A percentile compares a stretch with the other conserved stretches of the same genome.
Evolutionary conservation across 768 basidiomycete species (phyloP).

Genomic region (Lactarius hatsudake): DNA sequence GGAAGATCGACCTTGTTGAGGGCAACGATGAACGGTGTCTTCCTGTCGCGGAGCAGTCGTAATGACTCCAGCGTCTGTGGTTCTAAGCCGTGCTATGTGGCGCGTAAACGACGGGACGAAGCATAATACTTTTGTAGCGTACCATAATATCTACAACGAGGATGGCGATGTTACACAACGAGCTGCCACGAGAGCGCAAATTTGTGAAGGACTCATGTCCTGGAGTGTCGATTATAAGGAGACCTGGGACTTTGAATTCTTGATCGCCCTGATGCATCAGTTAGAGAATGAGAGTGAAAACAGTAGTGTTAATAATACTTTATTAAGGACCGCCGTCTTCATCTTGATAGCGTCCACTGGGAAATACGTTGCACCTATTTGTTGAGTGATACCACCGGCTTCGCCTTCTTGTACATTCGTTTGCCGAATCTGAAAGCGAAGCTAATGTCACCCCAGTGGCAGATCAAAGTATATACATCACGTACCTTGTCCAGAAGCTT

Average conservation of each 20-base stretch:
- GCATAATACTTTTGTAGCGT: constrained; percentile 29
- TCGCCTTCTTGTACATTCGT: constrained; percentile 99
- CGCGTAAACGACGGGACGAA: neutral
- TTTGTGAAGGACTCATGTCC: constrained; percentile 99
- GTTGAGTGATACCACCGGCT: constrained; percentile 99
- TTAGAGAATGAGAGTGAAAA: constrained; percentile 8
- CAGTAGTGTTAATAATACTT: constrained; percentile 41
- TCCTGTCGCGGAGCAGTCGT: constrained; percentile 83
- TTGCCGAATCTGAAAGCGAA: constrained; percentile 80
- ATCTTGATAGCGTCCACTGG: constrained; percentile 90
- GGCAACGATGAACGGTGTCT: constrained; percentile 98
- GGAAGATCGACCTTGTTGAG: constrained; percentile 71
- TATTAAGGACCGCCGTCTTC: constrained; percentile 94
- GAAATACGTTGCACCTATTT: constrained; percentile 99
- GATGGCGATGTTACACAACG: constrained; percentile 97
- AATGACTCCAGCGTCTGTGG: constrained; percentile 98
- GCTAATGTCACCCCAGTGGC: neutral
- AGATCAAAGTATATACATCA: neutral
- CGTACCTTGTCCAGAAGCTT: constrained; percentile 93
- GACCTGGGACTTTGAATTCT: constrained; percentile 96
- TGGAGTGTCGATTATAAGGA: constrained; percentile 95
- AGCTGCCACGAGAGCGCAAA: constrained; percentile 90
- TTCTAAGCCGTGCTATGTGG: constrained; percentile 84
- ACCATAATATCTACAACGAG: constrained; percentile 99
- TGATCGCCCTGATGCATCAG: constrained; percentile 56